Percentiles rank a stretch among this genome's conserved stretches.
These are phyloP conservation scores for Dactylellina cionopaga DNA, from an alignment of 2,329 filamentous ascomycete species.

Conservation along the genomic window DNA sequence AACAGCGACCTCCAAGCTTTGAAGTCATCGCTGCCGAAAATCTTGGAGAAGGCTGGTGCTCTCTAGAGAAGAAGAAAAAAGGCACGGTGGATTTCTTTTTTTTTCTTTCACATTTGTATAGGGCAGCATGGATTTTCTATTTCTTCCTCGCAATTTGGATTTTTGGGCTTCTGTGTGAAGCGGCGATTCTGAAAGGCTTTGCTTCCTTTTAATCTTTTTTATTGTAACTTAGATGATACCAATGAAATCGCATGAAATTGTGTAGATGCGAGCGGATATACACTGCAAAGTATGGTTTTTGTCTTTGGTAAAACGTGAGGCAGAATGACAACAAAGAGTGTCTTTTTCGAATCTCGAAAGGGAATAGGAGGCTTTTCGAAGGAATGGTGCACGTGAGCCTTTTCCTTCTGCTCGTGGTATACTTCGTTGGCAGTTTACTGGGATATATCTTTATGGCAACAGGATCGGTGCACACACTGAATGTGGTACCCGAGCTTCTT, in stretches of 20 bases:
- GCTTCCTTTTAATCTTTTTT: background rate
- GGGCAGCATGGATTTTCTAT: constrained; percentile 55
- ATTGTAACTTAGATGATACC: background rate
- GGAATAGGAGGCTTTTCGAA: too few species aligned
- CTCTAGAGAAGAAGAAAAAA: constrained; percentile 62
- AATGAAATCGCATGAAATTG: too few species aligned
- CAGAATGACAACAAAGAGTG: too few species aligned
- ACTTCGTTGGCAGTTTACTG: too few species aligned
- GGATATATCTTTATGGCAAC: too few species aligned
- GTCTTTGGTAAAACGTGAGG: constrained; percentile 6
- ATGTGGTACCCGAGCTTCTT: too few species aligned
- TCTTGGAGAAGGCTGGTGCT: constrained; percentile 74
- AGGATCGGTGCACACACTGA: too few species aligned
- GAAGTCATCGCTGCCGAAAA: constrained; percentile 69
- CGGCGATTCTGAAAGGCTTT: background rate
- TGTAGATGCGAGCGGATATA: constrained; percentile 6
- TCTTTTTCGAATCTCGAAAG: too few species aligned
- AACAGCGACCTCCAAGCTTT: constrained; percentile 83
- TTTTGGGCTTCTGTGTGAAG: too few species aligned
- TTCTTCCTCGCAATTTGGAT: too few species aligned
- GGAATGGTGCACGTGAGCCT: too few species aligned
- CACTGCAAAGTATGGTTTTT: constrained; percentile 13
- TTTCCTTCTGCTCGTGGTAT: too few species aligned
- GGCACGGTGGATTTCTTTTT: constrained; percentile 3
- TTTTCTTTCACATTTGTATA: constrained; percentile 5